phyloP scores from a whole-genome alignment of 768 basidiomycete species.

The Russula emetica region DNA sequence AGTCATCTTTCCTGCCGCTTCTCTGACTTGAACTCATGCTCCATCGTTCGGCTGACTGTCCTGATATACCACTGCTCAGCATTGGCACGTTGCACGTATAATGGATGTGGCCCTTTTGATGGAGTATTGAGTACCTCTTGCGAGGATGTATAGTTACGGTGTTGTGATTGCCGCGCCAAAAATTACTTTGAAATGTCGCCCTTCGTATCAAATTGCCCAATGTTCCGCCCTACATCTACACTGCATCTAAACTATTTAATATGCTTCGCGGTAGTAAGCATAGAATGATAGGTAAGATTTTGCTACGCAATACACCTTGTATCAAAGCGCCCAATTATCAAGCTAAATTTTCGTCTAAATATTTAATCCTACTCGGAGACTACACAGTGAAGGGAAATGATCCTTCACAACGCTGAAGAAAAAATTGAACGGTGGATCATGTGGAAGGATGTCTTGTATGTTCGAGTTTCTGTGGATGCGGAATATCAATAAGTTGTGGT shows the following conservation, averaged over 20 bases:
- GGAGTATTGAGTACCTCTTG: not conserved
- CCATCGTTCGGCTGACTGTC: not conserved
- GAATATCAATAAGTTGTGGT: slow-evolving; percentile 29
- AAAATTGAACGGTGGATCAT: not conserved
- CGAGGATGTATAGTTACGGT: not conserved
- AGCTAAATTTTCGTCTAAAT: not conserved
- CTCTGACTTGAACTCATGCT: no score
- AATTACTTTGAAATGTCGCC: not conserved
- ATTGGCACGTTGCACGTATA: no score
- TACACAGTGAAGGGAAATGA: not conserved
- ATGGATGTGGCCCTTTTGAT: not conserved
- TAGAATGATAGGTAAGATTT: not conserved
- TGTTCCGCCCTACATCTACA: not conserved
- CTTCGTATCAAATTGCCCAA: not conserved
- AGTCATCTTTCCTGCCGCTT: no score
- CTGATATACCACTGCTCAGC: no score
- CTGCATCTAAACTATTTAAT: not conserved
- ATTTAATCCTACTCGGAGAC: not conserved
- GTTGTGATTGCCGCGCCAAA: not conserved
- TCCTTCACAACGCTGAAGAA: not conserved
- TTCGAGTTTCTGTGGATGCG: slow-evolving; percentile 31
- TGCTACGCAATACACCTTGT: not conserved
- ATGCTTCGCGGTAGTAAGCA: no score
- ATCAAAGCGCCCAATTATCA: not conserved
- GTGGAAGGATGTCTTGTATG: slow-evolving; percentile 35